Evolutionary conservation across 768 basidiomycete species (phyloP), one percentile per base, ranked within the genome.

Genomic region (Trametes cinnabarina): DNA sequence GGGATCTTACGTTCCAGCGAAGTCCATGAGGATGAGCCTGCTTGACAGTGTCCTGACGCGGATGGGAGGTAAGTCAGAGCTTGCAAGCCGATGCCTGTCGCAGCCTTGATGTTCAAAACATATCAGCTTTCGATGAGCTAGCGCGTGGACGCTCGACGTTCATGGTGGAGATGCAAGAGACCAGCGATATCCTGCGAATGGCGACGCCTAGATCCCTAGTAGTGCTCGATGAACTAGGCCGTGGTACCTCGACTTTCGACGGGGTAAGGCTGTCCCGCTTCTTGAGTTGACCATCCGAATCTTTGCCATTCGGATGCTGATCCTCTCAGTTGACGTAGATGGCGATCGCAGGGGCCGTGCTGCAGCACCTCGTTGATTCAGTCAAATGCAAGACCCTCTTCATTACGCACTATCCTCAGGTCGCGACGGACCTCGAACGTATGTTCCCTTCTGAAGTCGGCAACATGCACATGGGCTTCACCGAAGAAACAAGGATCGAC

Each of bases 141-240:
- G 82, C 85, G 6, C 81, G 88, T 37, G 94, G 94, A 0, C 84
- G 92, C 8, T 96, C 94, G 0, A 98, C 91, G 0, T 97, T 98
- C 70, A 97, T 97, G 95, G 92, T 98, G 3, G 96, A 99, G 72
- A 87, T 98, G 79, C 80, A 88, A 5, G 94, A 98, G 70, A 97
- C 95, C 0, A 88, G 86, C 65, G 92, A 97, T 65, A 94, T 98
- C 55, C 73, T 98, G 14, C 80, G 85, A 34, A 77, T 84, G 3
- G 89, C 92, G 0, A 90, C 92, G 0, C 71, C 78, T 3, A 80
- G 79, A 28, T 93, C 90, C 49, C 79, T 98, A 11, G 90, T 99
- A 12, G 88, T 99, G 39, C 77, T 98, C 3, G 96, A 99, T 66
- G 89, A 91, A 67, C 79, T 96, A 10, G 94, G 94, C 25, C 77